Base-by-base conservation (phyloP, 352 stramenopile species). In the Globisporangium solare region DNA sequence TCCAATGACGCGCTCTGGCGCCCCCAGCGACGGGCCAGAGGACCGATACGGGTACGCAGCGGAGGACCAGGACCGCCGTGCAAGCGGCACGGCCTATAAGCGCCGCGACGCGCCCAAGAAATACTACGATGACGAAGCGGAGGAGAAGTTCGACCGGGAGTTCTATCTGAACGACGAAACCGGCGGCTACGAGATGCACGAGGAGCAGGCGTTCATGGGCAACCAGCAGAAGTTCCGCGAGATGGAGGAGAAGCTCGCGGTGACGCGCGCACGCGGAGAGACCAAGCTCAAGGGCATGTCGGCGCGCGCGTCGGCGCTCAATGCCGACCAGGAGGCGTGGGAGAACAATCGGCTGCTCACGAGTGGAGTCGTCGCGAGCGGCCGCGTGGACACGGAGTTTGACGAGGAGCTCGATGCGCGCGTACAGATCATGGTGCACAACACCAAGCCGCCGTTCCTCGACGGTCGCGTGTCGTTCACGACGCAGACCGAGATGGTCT, bases 311-410 rank as follows among this genome's bases (percentile, higher is more conserved):
- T 98, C 86, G 46, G 95, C 95, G 15, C 68, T 99, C 14, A 89
- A 97, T 53, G 88, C 88, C 31, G 97, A 99, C 78, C 97, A 99
- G 77, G 92, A 98, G 52, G 96, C 95, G 27, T 99, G 97, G 97
- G 97, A 99, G 74, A 97, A 94, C 54, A 98, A 99, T 71, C 80
- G 96, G 15, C 62, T 99, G 31, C 69, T 99, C 20, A 98, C 91
- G 17, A 97, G 81, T 61, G 97, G 97, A 20, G 96, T 98, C 17
- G 85, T 98, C 31, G 83, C 85, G 11, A 76, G 71, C 20, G 76
- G 63, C 2, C 61, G 68, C 0, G 83, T 92, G 22, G 86, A 76
- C 41, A 94, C 88, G 1, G 86, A 95, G 41, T 95, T 96, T 63
- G 95, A 95, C 51, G 89, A 97, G n/a, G 96, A 99, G 63, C 70